A percentile compares a stretch with the other conserved stretches of the same genome.
Evolutionary conservation across 495 filamentous ascomycete species (phyloP).

Genomic region (Cercophora samala): DNA sequence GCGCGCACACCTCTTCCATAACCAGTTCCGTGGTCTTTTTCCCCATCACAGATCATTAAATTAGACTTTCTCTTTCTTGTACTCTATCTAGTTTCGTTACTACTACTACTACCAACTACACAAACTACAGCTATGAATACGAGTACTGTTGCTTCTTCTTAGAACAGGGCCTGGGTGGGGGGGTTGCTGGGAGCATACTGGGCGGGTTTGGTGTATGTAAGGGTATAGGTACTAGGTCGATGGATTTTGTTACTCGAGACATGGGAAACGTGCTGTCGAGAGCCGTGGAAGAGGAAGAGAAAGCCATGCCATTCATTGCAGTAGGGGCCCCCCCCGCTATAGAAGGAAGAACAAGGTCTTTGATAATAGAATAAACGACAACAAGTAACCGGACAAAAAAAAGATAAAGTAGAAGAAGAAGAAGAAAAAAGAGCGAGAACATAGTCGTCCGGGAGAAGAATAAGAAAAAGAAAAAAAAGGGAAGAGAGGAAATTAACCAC

Average conservation of each 20-base stretch:
- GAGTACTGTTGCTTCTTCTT: neutral
- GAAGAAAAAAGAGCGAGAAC: neutral
- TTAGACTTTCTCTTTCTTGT: neutral
- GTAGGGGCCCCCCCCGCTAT: slow-evolving; percentile 12
- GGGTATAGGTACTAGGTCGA: too few relatives aligned
- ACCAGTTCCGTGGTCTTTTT: too few relatives aligned
- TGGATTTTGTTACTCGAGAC: too few relatives aligned
- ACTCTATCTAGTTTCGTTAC: neutral
- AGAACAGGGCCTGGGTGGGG: neutral
- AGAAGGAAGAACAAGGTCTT: slow-evolving; percentile 12
- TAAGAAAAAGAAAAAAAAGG: neutral
- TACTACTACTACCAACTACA: neutral
- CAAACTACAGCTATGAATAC: neutral
- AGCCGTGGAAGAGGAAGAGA: neutral
- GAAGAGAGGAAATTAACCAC: neutral
- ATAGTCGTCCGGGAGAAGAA: neutral
- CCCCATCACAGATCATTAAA: neutral
- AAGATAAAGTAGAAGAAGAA: slow-evolving; percentile 1
- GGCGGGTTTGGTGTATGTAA: too few relatives aligned
- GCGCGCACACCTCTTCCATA: too few relatives aligned
- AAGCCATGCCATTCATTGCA: slow-evolving; percentile 16
- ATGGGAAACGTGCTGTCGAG: neutral
- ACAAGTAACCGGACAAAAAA: neutral
- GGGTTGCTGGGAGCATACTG: too few relatives aligned
- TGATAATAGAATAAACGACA: slow-evolving; percentile 5